Evolutionary conservation across 768 basidiomycete genomes (phyloP).

Genomic region (Strobilomyces dryophilus): DNA sequence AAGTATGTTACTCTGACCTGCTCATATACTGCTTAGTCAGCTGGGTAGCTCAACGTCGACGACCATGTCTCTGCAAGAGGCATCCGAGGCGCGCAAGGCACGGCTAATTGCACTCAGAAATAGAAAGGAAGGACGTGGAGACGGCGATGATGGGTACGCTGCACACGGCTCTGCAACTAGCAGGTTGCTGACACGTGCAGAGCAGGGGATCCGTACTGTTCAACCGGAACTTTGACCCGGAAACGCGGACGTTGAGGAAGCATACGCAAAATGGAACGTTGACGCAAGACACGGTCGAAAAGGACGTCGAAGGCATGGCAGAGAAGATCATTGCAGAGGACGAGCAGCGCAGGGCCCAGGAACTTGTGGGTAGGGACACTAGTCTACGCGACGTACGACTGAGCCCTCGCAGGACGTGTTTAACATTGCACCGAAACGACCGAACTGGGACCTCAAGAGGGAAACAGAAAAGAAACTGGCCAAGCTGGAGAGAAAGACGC

Average conservation of each 20-base stretch:
- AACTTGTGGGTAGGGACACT: conserved; percentile 60
- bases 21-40: conserved; percentile 32
- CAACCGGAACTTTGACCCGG: conserved; percentile 87
- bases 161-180: not conserved
- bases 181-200: conserved; percentile 14
- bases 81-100: conserved; percentile 76
- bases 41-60: not conserved
- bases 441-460: conserved; percentile 94
- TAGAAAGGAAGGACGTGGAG: conserved; percentile 59
- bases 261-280: conserved; percentile 52
- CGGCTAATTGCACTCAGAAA: conserved; percentile 74
- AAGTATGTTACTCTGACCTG: too few relatives aligned
- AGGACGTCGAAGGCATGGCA: conserved; percentile 76
- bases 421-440: conserved; percentile 95
- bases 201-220: conserved; percentile 50
- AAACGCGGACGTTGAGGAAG: conserved; percentile 74
- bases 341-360: conserved; percentile 77
- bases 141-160: conserved; percentile 40
- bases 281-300: conserved; percentile 84
- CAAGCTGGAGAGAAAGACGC: conserved; percentile 87
- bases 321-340: conserved; percentile 85
- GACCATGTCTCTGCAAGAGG: conserved; percentile 66
- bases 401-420: conserved; percentile 68
- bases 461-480: conserved; percentile 88
- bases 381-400: conserved; percentile 8